phyloP scores from a whole-genome alignment of 345 rosid genomes.

The Angophora floribunda region DNA sequence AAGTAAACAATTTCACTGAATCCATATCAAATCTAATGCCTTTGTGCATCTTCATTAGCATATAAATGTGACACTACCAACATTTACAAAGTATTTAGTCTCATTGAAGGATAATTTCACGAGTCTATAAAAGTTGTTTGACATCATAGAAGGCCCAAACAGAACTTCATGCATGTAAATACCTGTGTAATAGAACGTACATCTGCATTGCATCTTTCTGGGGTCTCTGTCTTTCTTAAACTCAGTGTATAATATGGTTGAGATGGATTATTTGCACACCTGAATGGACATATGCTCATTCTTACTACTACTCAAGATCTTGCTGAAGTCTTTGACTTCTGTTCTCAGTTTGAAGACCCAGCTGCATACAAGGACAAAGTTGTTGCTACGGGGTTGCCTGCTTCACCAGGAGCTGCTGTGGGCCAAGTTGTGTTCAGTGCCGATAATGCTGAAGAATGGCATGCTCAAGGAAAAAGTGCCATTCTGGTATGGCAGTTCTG shows the following conservation, averaged over 20 bases:
- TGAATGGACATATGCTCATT: not conserved
- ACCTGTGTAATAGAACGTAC: not conserved
- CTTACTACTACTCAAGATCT: not conserved
- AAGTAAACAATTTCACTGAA: not conserved
- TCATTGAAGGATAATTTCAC: not conserved
- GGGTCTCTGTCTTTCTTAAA: not conserved
- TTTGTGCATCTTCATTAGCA: not conserved
- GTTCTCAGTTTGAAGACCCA: constrained; percentile 64
- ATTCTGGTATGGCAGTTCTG: constrained; percentile 42
- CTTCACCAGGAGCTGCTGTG: constrained; percentile 94
- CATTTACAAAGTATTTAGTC: not conserved
- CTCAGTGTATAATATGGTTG: not conserved
- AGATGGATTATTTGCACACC: not conserved
- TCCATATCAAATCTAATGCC: not conserved
- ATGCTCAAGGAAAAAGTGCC: constrained; percentile 73
- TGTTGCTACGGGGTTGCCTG: constrained; percentile 79
- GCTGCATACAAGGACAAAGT: constrained; percentile 78
- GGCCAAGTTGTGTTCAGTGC: constrained; percentile 87
- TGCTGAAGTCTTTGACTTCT: not conserved
- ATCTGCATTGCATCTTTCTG: not conserved
- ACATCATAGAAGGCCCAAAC: not conserved
- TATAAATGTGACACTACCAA: not conserved
- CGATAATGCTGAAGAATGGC: constrained; percentile 93
- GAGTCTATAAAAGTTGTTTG: not conserved
- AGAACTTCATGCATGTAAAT: not conserved